Evolutionary conservation across 768 basidiomycete genomes (phyloP).

Genomic region (Tricholoma hemisulphureum): DNA sequence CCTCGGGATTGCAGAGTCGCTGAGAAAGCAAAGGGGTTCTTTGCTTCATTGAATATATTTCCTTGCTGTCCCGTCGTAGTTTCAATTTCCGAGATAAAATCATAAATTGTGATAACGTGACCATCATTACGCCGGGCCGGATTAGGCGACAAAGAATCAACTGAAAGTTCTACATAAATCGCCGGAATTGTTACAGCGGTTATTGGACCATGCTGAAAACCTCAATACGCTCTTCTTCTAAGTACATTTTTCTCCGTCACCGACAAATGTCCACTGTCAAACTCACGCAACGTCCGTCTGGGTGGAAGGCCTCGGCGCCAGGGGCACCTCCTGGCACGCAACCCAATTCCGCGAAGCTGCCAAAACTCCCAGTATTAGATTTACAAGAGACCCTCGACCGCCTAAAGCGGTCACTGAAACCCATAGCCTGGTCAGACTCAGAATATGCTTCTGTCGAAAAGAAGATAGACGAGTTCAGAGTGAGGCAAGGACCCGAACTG

Average conservation of each 20-base stretch:
- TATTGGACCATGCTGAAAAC: not conserved
- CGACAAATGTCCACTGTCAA: slow-evolving; percentile 18
- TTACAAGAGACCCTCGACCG: slow-evolving; percentile 63
- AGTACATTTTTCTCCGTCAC: slow-evolving; percentile 2
- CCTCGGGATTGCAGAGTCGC: slow-evolving; percentile 54
- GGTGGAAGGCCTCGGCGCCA: slow-evolving; percentile 77
- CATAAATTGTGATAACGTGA: no score
- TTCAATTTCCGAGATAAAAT: no score
- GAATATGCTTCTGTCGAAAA: slow-evolving; percentile 54
- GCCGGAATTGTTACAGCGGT: no score
- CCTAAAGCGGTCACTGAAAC: slow-evolving; percentile 68
- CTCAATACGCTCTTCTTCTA: slow-evolving; percentile 2
- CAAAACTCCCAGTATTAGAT: slow-evolving; percentile 72
- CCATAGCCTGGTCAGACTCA: slow-evolving; percentile 63
- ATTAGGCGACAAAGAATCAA: no score
- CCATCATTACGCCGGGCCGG: no score
- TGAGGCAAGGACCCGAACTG: slow-evolving; percentile 48
- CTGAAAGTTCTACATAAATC: no score
- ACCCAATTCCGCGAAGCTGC: slow-evolving; percentile 66
- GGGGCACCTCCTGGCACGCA: slow-evolving; percentile 46
- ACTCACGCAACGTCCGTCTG: slow-evolving; percentile 37
- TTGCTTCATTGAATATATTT: slow-evolving; percentile 19
- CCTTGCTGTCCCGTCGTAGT: no score
- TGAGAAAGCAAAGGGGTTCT: slow-evolving; percentile 54
- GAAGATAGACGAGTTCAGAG: slow-evolving; percentile 69